phyloP scores from a whole-genome alignment of 306 rosid species.

The Biancaea sappan region DNA sequence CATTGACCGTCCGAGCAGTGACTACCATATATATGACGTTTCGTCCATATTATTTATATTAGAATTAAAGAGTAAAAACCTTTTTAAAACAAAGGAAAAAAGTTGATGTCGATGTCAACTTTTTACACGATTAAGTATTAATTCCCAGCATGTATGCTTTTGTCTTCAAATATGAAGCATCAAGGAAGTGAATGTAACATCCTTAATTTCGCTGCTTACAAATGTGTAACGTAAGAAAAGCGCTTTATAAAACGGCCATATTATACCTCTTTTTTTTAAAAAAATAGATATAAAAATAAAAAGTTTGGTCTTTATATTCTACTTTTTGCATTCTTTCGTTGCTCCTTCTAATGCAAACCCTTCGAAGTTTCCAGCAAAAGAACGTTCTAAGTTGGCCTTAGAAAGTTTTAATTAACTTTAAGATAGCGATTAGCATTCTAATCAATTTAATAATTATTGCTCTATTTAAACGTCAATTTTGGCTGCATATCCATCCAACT shows the following conservation, averaged over 20 bases:
- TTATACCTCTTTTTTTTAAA: neutral
- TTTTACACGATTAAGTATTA: too few species aligned
- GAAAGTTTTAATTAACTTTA: neutral
- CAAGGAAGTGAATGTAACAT: neutral
- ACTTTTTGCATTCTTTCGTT: neutral
- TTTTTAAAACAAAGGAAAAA: too few species aligned
- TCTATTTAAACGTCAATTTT: neutral
- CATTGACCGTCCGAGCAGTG: too few species aligned
- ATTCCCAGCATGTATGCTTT: too few species aligned
- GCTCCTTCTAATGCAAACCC: conserved; percentile 1
- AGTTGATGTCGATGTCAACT: too few species aligned
- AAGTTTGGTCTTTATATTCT: neutral
- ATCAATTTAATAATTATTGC: neutral
- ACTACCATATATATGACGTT: too few species aligned
- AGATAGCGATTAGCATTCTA: neutral
- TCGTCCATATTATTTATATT: too few species aligned
- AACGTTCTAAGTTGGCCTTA: neutral
- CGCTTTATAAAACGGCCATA: neutral
- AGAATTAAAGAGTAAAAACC: too few species aligned
- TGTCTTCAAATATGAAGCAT: neutral
- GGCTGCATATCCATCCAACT: neutral
- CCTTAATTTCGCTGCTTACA: neutral
- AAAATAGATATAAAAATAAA: too few species aligned
- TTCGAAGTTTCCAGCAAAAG: neutral
- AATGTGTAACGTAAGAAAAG: neutral